Conservation (phyloP, 192 early-diverging fungal species). For the Dissophora globulifera region DNA sequence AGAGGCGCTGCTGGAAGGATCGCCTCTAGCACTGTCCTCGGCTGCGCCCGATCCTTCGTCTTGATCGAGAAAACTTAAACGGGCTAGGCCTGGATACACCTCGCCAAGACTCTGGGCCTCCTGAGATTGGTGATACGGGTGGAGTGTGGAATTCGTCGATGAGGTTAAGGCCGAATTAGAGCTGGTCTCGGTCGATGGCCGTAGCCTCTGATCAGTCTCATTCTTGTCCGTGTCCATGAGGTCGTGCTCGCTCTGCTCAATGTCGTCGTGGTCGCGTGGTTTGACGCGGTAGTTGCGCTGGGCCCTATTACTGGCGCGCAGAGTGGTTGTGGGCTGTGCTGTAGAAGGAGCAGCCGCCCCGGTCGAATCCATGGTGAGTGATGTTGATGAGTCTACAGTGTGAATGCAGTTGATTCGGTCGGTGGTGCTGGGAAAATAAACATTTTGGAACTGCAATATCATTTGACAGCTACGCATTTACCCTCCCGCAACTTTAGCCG, state of each 20-base stretch:
- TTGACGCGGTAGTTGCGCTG: conserved; percentile 37
- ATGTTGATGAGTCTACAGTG: too few species aligned
- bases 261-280: conserved; percentile 8
- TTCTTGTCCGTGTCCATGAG: not conserved
- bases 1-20: too few species aligned
- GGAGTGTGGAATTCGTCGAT: not conserved
- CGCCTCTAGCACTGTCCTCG: not conserved
- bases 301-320: not conserved
- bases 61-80: conserved; percentile 45
- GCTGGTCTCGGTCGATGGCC: not conserved
- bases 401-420: too few species aligned
- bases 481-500: too few species aligned
- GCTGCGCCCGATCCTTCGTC: not conserved
- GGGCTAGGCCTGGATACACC: conserved; percentile 39
- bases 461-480: too few species aligned
- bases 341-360: not conserved
- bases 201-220: not conserved
- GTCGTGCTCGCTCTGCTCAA: not conserved
- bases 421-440: too few species aligned
- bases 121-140: conserved; percentile 48
- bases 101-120: conserved; percentile 37
- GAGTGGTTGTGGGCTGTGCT: not conserved
- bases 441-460: too few species aligned
- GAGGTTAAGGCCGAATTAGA: not conserved
- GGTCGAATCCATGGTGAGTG: conserved; percentile 1